Evolutionary conservation across 129 eudicot genomes (phyloP).

Genomic region (Ambrosia artemisiifolia): DNA sequence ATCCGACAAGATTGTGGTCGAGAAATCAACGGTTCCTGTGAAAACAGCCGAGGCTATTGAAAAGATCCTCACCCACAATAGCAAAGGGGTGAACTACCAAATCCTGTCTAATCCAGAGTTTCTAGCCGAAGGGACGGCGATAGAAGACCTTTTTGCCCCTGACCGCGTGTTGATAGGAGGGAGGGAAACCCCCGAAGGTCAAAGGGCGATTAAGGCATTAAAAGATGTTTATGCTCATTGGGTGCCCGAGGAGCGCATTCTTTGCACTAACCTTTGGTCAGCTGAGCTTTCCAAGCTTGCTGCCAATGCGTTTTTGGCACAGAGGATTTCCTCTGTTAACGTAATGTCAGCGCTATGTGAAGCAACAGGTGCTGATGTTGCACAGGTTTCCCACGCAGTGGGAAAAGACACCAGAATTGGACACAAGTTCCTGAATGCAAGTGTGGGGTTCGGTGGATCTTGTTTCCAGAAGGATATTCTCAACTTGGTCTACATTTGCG

Average conservation of each 20-base stretch:
- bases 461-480: conserved; percentile 82
- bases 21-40: conserved; percentile 77
- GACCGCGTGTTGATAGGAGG: conserved; percentile 89
- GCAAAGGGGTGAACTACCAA: conserved; percentile 70
- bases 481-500: conserved; percentile 72
- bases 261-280: conserved; percentile 84
- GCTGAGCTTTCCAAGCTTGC: conserved; percentile 82
- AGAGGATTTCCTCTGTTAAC: conserved; percentile 70
- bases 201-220: conserved; percentile 56
- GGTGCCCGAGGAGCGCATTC: conserved; percentile 73
- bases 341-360: conserved; percentile 82
- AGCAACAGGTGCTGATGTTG: conserved; percentile 74
- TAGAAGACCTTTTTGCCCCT: conserved; percentile 68
- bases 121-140: conserved; percentile 81
- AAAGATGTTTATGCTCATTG: conserved; percentile 71
- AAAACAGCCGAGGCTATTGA: conserved; percentile 89
- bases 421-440: conserved; percentile 64
- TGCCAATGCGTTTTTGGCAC: conserved; percentile 80
- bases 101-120: conserved; percentile 77
- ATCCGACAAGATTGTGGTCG: conserved; percentile 76
- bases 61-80: conserved; percentile 64
- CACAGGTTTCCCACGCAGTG: conserved; percentile 70
- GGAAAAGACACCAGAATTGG: conserved; percentile 77
- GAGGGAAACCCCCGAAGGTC: conserved; percentile 64
- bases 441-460: conserved; percentile 84